Percentiles rank a stretch among this genome's conserved stretches.
Conservation (phyloP, 306 rosid species). For the Fragaria iinumae region DNA sequence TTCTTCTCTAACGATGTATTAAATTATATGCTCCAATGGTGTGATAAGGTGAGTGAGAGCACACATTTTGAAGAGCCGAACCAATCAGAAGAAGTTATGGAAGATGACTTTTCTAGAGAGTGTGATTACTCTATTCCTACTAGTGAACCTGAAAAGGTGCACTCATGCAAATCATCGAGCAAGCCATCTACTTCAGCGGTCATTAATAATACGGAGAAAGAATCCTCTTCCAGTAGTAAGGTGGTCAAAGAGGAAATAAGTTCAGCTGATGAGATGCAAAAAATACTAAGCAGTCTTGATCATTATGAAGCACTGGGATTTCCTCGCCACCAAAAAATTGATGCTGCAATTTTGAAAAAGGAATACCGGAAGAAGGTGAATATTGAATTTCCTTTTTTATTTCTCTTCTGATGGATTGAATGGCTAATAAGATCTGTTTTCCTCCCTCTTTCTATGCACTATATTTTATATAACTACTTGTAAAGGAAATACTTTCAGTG, state of each 20-base stretch:
- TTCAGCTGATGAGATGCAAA: constrained; percentile 82
- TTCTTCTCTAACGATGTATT: constrained; percentile 79
- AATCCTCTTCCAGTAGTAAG: constrained; percentile 49
- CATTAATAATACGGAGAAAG: constrained; percentile 42
- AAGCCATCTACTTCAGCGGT: constrained; percentile 53
- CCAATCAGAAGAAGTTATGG: constrained; percentile 59
- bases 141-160: constrained; percentile 62
- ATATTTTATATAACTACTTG: neutral
- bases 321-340: constrained; percentile 72
- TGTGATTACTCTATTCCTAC: constrained; percentile 63
- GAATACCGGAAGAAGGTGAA: constrained; percentile 83
- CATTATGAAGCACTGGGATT: constrained; percentile 90
- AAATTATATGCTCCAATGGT: constrained; percentile 80
- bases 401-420: neutral
- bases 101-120: constrained; percentile 71
- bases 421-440: constrained; percentile 1
- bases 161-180: constrained; percentile 72
- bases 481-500: neutral
- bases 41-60: constrained; percentile 76
- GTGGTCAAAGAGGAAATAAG: constrained; percentile 51
- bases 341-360: constrained; percentile 59
- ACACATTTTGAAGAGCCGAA: constrained; percentile 75
- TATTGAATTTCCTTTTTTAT: neutral
- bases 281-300: constrained; percentile 62
- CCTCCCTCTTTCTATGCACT: neutral